Conservation (phyloP, 352 stramenopile species). For the Blastocystis sp. region DNA sequence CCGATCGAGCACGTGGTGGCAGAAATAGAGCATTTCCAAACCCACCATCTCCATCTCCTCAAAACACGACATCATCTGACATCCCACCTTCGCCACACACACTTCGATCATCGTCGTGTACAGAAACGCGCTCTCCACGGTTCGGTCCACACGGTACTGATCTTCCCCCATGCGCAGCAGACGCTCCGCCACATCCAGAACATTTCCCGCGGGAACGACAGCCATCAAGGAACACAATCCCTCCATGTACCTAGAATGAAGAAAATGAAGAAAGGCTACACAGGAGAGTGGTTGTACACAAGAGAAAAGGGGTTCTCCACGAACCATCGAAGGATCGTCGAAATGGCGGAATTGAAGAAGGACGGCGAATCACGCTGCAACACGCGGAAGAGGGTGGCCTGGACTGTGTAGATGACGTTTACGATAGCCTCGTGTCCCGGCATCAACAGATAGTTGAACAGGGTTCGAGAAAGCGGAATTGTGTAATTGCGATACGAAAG, state of each 20-base stretch:
- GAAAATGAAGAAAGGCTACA: not conserved
- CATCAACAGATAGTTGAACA: not conserved
- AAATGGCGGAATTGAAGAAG: not conserved
- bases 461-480: not conserved
- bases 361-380: not conserved
- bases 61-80: not conserved
- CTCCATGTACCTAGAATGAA: not conserved
- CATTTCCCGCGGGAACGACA: not conserved
- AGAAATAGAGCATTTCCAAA: not conserved
- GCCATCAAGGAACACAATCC: not conserved
- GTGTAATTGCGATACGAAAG: not conserved
- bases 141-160: not conserved
- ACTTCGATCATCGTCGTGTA: not conserved
- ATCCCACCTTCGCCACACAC: not conserved
- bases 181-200: not conserved
- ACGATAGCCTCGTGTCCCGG: not conserved
- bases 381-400: not conserved
- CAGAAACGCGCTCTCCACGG: not conserved
- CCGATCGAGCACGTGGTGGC: not conserved
- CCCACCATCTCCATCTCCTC: not conserved
- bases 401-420: not conserved
- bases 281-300: not conserved
- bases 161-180: not conserved
- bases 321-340: not conserved
- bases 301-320: not conserved